Base-by-base conservation (phyloP, 78 protist genomes). In the Dictyostelium purpureum region DNA sequence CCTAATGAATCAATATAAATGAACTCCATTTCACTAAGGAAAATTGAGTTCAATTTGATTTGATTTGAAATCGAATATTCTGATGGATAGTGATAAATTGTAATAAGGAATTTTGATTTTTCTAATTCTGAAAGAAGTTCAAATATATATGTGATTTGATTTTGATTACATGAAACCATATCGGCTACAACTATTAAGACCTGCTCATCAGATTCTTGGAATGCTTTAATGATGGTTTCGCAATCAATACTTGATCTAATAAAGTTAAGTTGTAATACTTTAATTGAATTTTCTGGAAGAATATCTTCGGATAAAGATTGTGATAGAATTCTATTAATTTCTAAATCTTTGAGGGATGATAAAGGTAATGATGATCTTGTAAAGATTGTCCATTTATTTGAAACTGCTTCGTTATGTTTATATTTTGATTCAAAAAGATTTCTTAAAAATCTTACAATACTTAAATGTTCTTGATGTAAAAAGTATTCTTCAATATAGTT, bases 371-470 rank as follows among this genome's bases (percentile, higher is more conserved):
- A 75, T 31, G 79, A 28, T 42, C 92, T 26, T 1, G 92, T 87
- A 33, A 51, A 87, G 26, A 87, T 43, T 4, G 38, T 69, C 92
- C 92, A 87, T 59, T 57, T 70, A 28, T 87, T 87, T 14, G 91
- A 59, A 49, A 49, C 16, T 6, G 56, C 10, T 49, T 49, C 56
- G 10, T 49, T 49, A 4, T 2, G 6, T 59, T 28, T 5, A 21
- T 21, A 59, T 59, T 59, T 59, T 1, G 2, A 2, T 28, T 28
- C 45, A 1, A 16, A 35, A 7, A 65, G 18, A 24, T 33, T 65
- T 4, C 18, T 28, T n/a, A 65, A 24, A 24, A 85, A 85, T n/a
- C 79, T 42, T 0, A 77, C 11, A 1, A 70, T 35, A 38, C 59
- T 87, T 31, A 87, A 87, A 42, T 87, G 92, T 35, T 87, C 92